phyloP scores from a whole-genome alignment of 768 basidiomycete genomes.

The Russula emetica region DNA sequence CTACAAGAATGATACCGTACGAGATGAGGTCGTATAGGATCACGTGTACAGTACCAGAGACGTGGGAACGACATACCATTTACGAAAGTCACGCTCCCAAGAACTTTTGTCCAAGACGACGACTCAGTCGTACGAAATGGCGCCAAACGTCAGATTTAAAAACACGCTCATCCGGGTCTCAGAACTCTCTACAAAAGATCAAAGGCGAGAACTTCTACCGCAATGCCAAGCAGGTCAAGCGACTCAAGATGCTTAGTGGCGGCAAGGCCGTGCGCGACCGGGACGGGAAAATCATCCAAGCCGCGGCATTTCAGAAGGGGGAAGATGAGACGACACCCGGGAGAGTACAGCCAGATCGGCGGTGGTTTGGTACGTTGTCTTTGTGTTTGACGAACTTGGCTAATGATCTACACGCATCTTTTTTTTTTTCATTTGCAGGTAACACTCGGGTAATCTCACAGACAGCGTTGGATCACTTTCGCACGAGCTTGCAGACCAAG shows the following conservation, averaged over 20 bases:
- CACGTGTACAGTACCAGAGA: no score
- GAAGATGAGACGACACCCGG: conserved; percentile 88
- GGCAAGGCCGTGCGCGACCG: conserved; percentile 88
- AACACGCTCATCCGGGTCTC: conserved; percentile 40
- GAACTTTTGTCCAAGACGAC: neutral
- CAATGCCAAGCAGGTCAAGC: conserved; percentile 80
- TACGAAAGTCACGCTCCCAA: neutral
- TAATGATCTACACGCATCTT: neutral
- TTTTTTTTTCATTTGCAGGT: conserved; percentile 44
- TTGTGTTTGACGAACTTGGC: neutral
- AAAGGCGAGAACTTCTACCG: conserved; percentile 99
- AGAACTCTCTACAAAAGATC: conserved; percentile 57
- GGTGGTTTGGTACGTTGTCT: conserved; percentile 86
- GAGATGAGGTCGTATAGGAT: no score
- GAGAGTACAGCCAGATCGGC: conserved; percentile 87
- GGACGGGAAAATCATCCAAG: conserved; percentile 88
- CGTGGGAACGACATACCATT: conserved; percentile 8
- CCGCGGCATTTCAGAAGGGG: conserved; percentile 94
- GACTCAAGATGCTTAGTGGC: conserved; percentile 89
- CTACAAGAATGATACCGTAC: no score
- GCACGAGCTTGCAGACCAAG: conserved; percentile 77
- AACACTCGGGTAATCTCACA: conserved; percentile 99
- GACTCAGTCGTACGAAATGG: conserved; percentile 29
- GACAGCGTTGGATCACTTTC: conserved; percentile 92
- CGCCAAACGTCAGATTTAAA: conserved; percentile 37